Conservation (phyloP, 176 grass and related monocot genomes). For the Puccinellia tenuiflora region DNA sequence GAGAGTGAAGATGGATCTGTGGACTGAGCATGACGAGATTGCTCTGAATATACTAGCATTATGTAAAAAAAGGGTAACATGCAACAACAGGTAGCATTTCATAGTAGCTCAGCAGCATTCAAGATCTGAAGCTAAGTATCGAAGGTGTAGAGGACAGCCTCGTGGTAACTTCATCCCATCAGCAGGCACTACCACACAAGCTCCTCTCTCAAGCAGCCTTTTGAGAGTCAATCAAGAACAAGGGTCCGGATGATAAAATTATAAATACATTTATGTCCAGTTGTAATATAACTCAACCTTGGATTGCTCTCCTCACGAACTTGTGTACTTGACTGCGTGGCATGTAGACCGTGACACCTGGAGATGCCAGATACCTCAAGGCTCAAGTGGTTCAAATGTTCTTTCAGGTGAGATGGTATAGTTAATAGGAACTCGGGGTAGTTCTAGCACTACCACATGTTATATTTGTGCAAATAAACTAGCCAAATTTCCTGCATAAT, state of each 20-base stretch:
- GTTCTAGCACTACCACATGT: neutral
- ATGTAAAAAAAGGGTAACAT: neutral
- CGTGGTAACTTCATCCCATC: neutral
- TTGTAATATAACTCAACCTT: neutral
- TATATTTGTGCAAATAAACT: neutral
- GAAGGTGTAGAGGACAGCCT: neutral
- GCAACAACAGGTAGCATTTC: neutral
- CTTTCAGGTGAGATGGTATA: neutral
- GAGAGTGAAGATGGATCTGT: conserved; percentile 28
- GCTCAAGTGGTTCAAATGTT: neutral
- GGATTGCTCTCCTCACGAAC: neutral
- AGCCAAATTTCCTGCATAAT: neutral
- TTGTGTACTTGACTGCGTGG: neutral
- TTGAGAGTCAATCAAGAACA: neutral
- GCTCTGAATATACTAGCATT: neutral
- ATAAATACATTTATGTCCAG: neutral
- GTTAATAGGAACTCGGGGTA: neutral
- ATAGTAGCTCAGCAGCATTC: neutral
- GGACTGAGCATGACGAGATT: neutral
- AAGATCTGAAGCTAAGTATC: neutral
- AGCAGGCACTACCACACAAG: neutral
- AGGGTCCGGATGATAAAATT: neutral
- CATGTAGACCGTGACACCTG: neutral
- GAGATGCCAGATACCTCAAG: neutral
- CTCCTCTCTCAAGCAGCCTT: neutral